phyloP scores from a whole-genome alignment of 1,139 yeast species.

The Pneumocystis oryctolagi region DNA sequence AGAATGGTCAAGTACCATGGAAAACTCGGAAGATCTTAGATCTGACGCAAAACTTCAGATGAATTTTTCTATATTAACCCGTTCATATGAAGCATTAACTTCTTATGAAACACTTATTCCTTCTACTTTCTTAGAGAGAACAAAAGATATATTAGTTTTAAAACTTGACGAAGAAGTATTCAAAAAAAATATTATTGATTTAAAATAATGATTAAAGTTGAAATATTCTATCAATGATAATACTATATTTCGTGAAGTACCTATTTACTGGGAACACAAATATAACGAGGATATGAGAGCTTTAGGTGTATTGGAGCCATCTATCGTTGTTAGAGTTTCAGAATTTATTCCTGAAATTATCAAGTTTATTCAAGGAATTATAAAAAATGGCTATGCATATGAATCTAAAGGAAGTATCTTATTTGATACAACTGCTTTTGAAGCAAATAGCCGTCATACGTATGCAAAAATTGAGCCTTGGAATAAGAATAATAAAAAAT shows the following conservation, averaged over 20 bases:
- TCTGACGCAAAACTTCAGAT: constrained; percentile 71
- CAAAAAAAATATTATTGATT: neutral
- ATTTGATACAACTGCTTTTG: constrained; percentile 76
- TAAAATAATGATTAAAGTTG: constrained; percentile 17
- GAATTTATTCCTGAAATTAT: constrained; percentile 91
- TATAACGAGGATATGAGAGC: constrained; percentile 74
- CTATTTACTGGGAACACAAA: constrained; percentile 78
- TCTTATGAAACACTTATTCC: constrained; percentile 18
- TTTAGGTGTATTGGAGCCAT: constrained; percentile 71
- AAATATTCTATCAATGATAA: constrained; percentile 79
- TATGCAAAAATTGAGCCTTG: constrained; percentile 97
- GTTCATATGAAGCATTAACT: constrained; percentile 5
- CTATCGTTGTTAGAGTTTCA: constrained; percentile 86
- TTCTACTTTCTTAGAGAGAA: constrained; percentile 32
- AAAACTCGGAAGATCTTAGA: constrained; percentile 36
- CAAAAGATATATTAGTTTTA: constrained; percentile 64
- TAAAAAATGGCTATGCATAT: constrained; percentile 71
- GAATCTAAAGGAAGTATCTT: constrained; percentile 80
- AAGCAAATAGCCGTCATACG: constrained; percentile 43
- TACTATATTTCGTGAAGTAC: constrained; percentile 60
- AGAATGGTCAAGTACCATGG: constrained; percentile 38
- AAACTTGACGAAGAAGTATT: constrained; percentile 42
- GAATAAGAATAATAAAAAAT: constrained; percentile 79
- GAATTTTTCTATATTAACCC: constrained; percentile 51
- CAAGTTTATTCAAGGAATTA: constrained; percentile 57